A percentile compares a stretch with the other conserved stretches of the same genome.
Evolutionary conservation across 176 grass and related monocot species (phyloP).

Genomic region (Juncus inflexus): DNA sequence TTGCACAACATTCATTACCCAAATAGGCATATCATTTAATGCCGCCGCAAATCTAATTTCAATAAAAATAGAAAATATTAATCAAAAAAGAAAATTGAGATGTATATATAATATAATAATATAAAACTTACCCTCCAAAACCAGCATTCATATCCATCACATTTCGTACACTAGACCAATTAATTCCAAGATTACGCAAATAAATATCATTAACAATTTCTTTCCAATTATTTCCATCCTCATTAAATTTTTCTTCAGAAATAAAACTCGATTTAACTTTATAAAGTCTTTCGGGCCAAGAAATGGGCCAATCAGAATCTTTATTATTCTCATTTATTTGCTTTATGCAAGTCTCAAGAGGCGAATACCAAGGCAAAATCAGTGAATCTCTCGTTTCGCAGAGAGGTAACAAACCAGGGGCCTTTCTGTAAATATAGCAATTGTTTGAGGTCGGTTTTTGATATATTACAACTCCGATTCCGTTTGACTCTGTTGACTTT

Average conservation of each 20-base stretch:
- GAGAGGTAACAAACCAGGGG: slow-evolving; percentile 43
- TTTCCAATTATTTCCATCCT: slow-evolving; percentile 56
- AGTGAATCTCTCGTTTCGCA: slow-evolving; percentile 39
- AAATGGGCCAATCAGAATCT: slow-evolving; percentile 43
- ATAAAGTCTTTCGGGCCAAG: slow-evolving; percentile 82
- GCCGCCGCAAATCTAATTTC: slow-evolving; percentile 68
- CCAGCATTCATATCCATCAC: slow-evolving; percentile 95
- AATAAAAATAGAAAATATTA: slow-evolving; percentile 15
- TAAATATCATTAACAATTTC: slow-evolving; percentile 61
- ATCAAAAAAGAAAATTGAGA: neutral
- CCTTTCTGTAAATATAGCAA: slow-evolving; percentile 58
- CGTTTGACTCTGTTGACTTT: slow-evolving; percentile 50
- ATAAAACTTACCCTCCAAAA: slow-evolving; percentile 70
- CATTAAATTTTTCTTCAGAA: slow-evolving; percentile 48
- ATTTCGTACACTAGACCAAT: slow-evolving; percentile 72
- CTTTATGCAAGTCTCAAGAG: slow-evolving; percentile 63
- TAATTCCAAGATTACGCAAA: slow-evolving; percentile 53
- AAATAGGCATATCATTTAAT: slow-evolving; percentile 59
- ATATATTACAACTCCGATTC: slow-evolving; percentile 90
- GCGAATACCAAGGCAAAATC: slow-evolving; percentile 57
- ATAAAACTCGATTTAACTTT: slow-evolving; percentile 29
- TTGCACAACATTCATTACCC: slow-evolving; percentile 94
- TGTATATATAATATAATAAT: slow-evolving; percentile 20
- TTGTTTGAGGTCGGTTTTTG: slow-evolving; percentile 72
- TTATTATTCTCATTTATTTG: slow-evolving; percentile 38